Conservation (phyloP, 371 early-diverging fungal genomes). For the Catenaria anguillulae region DNA sequence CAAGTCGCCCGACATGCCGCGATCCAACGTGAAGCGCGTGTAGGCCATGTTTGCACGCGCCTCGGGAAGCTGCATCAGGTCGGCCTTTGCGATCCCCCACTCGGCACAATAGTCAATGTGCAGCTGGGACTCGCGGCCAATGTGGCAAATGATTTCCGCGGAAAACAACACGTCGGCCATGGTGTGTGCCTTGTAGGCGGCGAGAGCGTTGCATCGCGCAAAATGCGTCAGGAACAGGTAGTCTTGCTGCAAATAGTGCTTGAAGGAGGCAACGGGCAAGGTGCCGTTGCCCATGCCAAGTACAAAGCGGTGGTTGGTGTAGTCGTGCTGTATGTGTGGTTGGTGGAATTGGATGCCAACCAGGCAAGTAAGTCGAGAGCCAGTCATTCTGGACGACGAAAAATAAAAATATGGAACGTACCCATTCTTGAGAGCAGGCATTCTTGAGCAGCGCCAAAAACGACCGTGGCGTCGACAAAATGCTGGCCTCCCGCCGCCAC, state of each 20-base stretch:
- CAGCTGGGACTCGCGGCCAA: conserved; percentile 42
- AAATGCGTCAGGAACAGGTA: conserved; percentile 63
- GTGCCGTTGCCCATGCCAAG: conserved; percentile 56
- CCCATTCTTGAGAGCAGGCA: conserved; percentile 22
- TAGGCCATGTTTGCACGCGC: conserved; percentile 61
- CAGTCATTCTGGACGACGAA: not conserved
- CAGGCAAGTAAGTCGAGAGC: not conserved
- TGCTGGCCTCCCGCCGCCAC: not conserved
- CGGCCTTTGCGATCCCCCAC: conserved; percentile 52
- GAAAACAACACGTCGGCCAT: conserved; percentile 21
- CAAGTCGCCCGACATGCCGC: conserved; percentile 52
- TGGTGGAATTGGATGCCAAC: too few relatives aligned
- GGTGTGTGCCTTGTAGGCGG: conserved; percentile 50
- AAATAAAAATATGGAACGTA: not conserved
- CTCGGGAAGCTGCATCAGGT: conserved; percentile 47
- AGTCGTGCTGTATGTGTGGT: conserved; percentile 35
- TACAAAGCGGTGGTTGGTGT: conserved; percentile 59
- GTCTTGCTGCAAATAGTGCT: conserved; percentile 65
- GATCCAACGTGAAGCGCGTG: conserved; percentile 64
- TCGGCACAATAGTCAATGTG: conserved; percentile 51
- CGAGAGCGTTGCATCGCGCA: conserved; percentile 57
- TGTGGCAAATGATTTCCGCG: conserved; percentile 44
- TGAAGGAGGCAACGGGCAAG: conserved; percentile 46
- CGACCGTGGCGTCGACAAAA: conserved; percentile 13
- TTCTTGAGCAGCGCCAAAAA: conserved; percentile 32